phyloP scores from a whole-genome alignment of 176 grass and related monocot species.

The Eragrostis nindensis region DNA sequence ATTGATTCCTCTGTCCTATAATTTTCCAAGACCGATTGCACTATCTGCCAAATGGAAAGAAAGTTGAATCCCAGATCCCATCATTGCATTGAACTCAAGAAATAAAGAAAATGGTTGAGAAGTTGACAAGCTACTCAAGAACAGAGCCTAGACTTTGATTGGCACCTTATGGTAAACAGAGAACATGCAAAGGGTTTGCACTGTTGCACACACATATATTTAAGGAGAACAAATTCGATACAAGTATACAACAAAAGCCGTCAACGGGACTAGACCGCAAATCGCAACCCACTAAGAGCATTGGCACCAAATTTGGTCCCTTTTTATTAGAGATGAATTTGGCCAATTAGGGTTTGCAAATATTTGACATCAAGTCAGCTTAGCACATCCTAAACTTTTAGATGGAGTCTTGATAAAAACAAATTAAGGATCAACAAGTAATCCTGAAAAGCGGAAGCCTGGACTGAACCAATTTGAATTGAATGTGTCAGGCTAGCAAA shows the following conservation, averaged over 20 bases:
- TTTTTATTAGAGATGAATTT: too few species aligned
- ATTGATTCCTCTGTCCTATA: slow-evolving; percentile 57
- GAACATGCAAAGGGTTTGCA: neutral
- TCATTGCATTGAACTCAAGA: slow-evolving; percentile 18
- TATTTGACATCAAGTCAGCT: neutral
- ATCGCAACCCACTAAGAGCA: neutral
- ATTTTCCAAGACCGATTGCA: slow-evolving; percentile 82
- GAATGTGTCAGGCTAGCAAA: neutral
- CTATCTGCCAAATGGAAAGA: slow-evolving; percentile 70
- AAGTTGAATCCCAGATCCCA: slow-evolving; percentile 20
- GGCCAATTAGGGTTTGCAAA: too few species aligned
- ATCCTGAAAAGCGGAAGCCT: neutral
- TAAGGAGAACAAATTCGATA: neutral
- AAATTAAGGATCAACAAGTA: neutral
- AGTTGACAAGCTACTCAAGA: neutral
- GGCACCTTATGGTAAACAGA: neutral
- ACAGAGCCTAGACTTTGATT: neutral
- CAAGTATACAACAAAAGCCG: neutral
- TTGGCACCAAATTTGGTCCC: neutral
- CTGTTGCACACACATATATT: neutral
- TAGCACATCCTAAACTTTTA: neutral
- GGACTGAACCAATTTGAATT: slow-evolving; percentile 8
- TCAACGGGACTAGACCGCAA: neutral
- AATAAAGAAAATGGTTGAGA: slow-evolving; percentile 12
- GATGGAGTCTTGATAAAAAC: neutral